phyloP scores from a whole-genome alignment of 2,329 filamentous ascomycete species.

The Talaromyces rugulosus region DNA sequence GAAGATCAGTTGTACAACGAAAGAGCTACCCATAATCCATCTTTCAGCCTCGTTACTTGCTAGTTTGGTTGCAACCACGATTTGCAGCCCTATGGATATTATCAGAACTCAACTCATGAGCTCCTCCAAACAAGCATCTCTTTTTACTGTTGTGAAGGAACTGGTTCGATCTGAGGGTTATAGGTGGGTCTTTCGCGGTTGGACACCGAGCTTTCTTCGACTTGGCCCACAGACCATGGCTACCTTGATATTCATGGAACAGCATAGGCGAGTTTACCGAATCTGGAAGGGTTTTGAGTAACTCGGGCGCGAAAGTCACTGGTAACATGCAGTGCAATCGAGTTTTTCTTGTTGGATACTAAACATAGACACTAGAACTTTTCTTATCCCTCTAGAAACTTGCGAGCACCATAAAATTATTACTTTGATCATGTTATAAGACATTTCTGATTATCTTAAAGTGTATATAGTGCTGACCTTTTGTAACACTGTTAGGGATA shows the following conservation, averaged over 20 bases:
- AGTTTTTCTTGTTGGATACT: too few species aligned
- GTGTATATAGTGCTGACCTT: too few species aligned
- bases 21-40: slow-evolving; percentile 70
- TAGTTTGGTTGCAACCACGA: slow-evolving; percentile 77
- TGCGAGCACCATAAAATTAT: too few species aligned
- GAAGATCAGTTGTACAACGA: slow-evolving; percentile 58
- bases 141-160: slow-evolving; percentile 57
- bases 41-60: slow-evolving; percentile 74
- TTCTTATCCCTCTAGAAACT: too few species aligned
- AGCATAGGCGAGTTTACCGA: slow-evolving; percentile 75
- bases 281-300: slow-evolving; percentile 15
- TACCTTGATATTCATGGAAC: slow-evolving; percentile 81
- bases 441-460: too few species aligned
- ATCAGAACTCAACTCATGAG: slow-evolving; percentile 83
- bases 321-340: too few species aligned
- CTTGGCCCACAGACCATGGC: slow-evolving; percentile 71
- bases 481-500: too few species aligned
- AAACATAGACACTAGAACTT: too few species aligned
- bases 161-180: slow-evolving; percentile 69
- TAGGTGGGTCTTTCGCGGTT: slow-evolving; percentile 84
- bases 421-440: too few species aligned
- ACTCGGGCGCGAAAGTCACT: too few species aligned
- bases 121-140: slow-evolving; percentile 49
- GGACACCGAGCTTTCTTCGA: slow-evolving; percentile 68
- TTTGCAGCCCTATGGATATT: slow-evolving; percentile 81